phyloP scores from a whole-genome alignment of 441 rosid genomes.

The Pelargonium fulgidum region DNA sequence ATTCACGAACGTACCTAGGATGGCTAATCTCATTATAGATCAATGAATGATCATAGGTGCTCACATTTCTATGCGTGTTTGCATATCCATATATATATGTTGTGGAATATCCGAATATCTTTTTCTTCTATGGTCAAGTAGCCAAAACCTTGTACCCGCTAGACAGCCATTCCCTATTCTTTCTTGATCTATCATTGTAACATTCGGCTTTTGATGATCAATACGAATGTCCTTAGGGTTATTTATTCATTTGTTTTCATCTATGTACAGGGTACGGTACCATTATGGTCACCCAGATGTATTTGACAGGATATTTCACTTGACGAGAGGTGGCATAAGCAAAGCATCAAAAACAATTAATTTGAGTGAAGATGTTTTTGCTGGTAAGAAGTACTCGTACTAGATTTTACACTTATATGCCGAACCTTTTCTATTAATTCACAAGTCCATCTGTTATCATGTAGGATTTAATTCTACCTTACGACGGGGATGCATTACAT shows the following conservation, averaged over 20 bases:
- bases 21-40: not conserved
- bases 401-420: constrained; percentile 10
- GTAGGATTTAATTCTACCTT: constrained; percentile 77
- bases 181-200: not conserved
- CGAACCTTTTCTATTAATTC: constrained; percentile 16
- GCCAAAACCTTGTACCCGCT: not conserved
- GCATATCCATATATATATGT: not conserved
- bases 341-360: constrained; percentile 92
- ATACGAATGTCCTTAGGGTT: not conserved
- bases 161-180: constrained; percentile 3
- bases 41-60: not conserved
- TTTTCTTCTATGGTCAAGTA: not conserved
- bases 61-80: not conserved
- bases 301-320: constrained; percentile 83
- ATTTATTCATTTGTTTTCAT: constrained; percentile 9
- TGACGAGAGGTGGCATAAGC: constrained; percentile 97
- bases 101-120: not conserved
- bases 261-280: constrained; percentile 69
- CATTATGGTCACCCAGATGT: constrained; percentile 98
- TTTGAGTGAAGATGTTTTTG: constrained; percentile 91
- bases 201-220: not conserved
- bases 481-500: constrained; percentile 72
- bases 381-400: constrained; percentile 45
- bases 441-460: constrained; percentile 17
- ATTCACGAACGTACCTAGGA: not conserved